Percentiles rank a stretch among this genome's conserved stretches.
Conservation (phyloP, 192 early-diverging fungal genomes). For the Backusella mclennaniae region DNA sequence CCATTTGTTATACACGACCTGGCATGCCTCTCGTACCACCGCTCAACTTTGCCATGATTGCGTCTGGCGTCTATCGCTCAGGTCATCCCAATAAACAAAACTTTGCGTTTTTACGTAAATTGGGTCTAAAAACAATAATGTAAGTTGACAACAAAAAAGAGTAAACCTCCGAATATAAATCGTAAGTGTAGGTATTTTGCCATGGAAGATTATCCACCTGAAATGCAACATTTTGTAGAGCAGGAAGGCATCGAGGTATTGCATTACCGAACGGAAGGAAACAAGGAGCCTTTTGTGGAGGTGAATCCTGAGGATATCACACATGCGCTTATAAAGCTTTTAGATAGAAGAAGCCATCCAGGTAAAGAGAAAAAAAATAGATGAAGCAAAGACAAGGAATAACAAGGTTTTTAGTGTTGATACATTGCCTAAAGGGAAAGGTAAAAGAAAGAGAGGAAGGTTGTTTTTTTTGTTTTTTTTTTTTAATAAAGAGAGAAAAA, state of each 20-base stretch:
- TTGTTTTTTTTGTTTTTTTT: too few relatives aligned
- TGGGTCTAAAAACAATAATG: conserved; percentile 86
- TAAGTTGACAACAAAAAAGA: not conserved
- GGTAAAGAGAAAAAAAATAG: conserved; percentile 16
- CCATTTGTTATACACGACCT: conserved; percentile 39
- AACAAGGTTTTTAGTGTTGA: conserved; percentile 47
- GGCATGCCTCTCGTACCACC: conserved; percentile 77
- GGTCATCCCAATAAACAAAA: conserved; percentile 92
- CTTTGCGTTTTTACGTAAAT: conserved; percentile 85
- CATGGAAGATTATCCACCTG: conserved; percentile 53
- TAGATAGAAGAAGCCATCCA: conserved; percentile 52
- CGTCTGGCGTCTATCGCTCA: conserved; percentile 89
- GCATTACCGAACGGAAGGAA: conserved; percentile 81
- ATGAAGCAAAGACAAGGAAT: not conserved
- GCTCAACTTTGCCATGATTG: conserved; percentile 94
- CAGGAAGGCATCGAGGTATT: conserved; percentile 72
- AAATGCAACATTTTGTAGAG: conserved; percentile 71
- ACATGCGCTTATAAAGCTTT: conserved; percentile 48
- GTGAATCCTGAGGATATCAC: conserved; percentile 53
- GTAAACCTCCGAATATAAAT: not conserved
- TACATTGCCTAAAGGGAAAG: conserved; percentile 96
- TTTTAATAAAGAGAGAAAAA: not conserved
- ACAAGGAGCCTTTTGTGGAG: conserved; percentile 78
- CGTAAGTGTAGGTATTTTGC: conserved; percentile 34
- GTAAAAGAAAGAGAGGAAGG: conserved; percentile 34